Conservation (phyloP, 345 rosid species). For the Arabidopsis arenosa region DNA sequence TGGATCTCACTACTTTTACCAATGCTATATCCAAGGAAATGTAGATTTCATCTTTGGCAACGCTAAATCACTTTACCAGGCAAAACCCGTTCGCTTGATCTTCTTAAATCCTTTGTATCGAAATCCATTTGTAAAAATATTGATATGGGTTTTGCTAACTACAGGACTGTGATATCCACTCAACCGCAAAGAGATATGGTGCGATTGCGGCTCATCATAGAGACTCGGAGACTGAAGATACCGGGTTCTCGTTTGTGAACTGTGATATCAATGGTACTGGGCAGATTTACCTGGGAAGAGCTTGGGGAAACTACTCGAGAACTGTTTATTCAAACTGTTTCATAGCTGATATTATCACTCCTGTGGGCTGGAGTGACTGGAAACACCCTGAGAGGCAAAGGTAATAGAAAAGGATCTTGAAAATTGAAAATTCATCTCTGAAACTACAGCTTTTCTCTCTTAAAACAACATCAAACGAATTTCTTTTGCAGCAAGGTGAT, state of each 20-base stretch:
- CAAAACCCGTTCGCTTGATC: neutral
- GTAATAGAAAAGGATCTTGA: constrained; percentile 39
- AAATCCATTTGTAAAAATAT: neutral
- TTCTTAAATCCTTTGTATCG: neutral
- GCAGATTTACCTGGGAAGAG: constrained; percentile 74
- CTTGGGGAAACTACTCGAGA: constrained; percentile 92
- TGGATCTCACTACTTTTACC: constrained; percentile 82
- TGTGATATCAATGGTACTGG: constrained; percentile 81
- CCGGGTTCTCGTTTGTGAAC: constrained; percentile 86
- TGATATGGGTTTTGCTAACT: neutral
- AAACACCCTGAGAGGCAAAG: constrained; percentile 55
- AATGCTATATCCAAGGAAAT: constrained; percentile 72
- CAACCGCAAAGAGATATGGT: constrained; percentile 63
- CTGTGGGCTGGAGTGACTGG: constrained; percentile 95
- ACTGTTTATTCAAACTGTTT: constrained; percentile 71
- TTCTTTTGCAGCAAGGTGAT: constrained; percentile 60
- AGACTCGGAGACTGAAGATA: constrained; percentile 60
- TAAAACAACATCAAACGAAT: neutral
- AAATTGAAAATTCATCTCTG: constrained; percentile 4
- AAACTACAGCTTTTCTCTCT: constrained; percentile 16
- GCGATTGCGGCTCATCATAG: constrained; percentile 93
- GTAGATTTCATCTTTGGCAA: constrained; percentile 89
- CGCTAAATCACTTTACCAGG: constrained; percentile 80
- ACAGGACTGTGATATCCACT: constrained; percentile 76
- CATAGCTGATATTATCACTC: constrained; percentile 63